Base-by-base conservation (phyloP, 106 monocot genomes). In the Posidonia australis region DNA sequence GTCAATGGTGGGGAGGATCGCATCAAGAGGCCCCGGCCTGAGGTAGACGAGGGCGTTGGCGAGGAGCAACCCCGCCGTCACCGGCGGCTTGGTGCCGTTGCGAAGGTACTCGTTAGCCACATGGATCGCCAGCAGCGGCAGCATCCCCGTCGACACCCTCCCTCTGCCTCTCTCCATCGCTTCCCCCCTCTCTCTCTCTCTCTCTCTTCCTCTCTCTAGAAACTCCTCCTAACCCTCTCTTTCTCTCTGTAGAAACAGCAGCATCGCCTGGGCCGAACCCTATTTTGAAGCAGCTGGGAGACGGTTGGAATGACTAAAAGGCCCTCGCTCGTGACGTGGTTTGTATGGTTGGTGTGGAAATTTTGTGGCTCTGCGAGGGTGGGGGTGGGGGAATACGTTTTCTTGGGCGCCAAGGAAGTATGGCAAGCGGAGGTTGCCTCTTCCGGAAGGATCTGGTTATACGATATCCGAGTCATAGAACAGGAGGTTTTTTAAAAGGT, bases 111-210 rank as follows among this genome's bases (percentile, higher is more conserved):
- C 90, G 76, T 30, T 78, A 1, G 76, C 78, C 54, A 82, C 96
- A 27, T 96, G 90, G 25, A 96, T 55, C 18, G 77, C 90, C 66
- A 96, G 90, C 30, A 96, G 65, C 20, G 96, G 84, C 59, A 96
- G 67, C 86, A 90, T 77, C 30, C 80, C 78, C 20, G 74, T 46
- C 42, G 82, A 73, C 20, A 72, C 31, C 30, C 69, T 68, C 18
- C 69, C 62, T 41, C 58, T 54, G 22, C 60, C 66, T 41, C 46
- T 44, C 58, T 55, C 51, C 19, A 19, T 51, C 17, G 21, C 58
- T 67, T n/a, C 21, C 46, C 60, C 61, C 46, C 44, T 25, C 42
- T 26, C 46, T 27, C 0, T 27, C 45, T 14, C 5, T 11, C 22
- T 44, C 5, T 26, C 63, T 45, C 13, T 12, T 19, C 20, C 62